Evolutionary conservation across 306 rosid species (phyloP).

Genomic region (Cercis canadensis): DNA sequence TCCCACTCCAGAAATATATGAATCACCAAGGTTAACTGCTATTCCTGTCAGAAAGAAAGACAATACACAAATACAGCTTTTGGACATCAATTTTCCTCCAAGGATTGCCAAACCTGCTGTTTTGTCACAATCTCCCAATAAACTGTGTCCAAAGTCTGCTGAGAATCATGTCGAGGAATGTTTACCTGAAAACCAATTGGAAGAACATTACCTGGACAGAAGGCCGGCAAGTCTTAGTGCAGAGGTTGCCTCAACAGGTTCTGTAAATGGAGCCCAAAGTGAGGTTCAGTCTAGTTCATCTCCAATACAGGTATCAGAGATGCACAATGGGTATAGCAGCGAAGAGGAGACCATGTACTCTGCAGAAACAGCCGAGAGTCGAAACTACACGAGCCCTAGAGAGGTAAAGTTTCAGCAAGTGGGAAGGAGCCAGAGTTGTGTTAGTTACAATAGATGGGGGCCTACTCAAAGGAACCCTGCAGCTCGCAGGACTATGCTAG

Average conservation of each 20-base stretch:
- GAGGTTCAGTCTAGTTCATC: constrained; percentile 86
- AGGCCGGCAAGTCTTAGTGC: constrained; percentile 40
- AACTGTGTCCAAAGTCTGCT: constrained; percentile 46
- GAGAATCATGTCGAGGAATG: constrained; percentile 48
- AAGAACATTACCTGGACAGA: constrained; percentile 47
- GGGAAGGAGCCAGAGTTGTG: constrained; percentile 98
- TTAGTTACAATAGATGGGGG: constrained; percentile 81
- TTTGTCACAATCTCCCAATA: constrained; percentile 45
- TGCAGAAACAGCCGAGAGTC: constrained; percentile 95
- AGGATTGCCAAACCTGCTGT: constrained; percentile 51
- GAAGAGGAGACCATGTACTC: constrained; percentile 99
- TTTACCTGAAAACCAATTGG: constrained; percentile 48
- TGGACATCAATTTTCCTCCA: constrained; percentile 95
- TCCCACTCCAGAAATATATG: constrained; percentile 97
- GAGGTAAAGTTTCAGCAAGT: constrained; percentile 76
- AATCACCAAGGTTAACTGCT: constrained; percentile 83
- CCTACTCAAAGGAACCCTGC: constrained; percentile 63
- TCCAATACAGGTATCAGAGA: constrained; percentile 54
- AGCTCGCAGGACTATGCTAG: constrained; percentile 62
- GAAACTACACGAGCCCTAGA: constrained; percentile 83
- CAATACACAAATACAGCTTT: constrained; percentile 65
- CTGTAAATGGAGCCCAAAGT: constrained; percentile 71
- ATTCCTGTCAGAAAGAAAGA: constrained; percentile 67
- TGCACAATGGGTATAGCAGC: constrained; percentile 77
- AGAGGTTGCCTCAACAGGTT: constrained; percentile 79